phyloP scores from a whole-genome alignment of 495 filamentous ascomycete genomes.

The Pseudevernia furfuracea region DNA sequence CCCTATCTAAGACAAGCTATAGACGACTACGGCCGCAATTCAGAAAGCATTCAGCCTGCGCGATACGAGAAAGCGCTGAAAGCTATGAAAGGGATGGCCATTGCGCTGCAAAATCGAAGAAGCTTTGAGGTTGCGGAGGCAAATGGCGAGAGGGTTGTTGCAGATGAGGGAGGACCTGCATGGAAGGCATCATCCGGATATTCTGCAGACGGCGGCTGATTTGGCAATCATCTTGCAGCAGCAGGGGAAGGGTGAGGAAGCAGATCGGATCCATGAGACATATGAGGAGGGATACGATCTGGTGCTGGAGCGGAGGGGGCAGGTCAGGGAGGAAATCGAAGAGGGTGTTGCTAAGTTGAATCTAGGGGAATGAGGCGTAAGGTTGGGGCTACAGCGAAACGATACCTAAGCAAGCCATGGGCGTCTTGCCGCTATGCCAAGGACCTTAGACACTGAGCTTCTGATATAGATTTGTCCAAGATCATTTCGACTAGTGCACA shows the following conservation, averaged over 20 bases:
- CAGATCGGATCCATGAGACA: background rate
- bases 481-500: background rate
- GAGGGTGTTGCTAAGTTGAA: background rate
- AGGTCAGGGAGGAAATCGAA: background rate
- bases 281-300: background rate
- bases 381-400: background rate
- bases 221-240: background rate
- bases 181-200: too few species aligned
- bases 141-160: background rate
- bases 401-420: too few species aligned
- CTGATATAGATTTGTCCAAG: background rate
- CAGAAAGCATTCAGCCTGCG: too few species aligned
- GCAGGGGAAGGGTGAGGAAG: background rate
- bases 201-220: too few species aligned
- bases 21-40: too few species aligned
- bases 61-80: too few species aligned
- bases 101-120: too few species aligned
- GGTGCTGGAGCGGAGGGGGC: too few species aligned
- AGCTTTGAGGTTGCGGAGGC: too few species aligned
- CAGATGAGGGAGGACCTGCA: background rate
- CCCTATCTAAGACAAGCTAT: too few species aligned
- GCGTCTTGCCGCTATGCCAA: background rate
- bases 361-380: background rate
- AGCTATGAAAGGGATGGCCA: too few species aligned
- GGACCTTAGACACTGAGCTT: background rate